These are phyloP conservation scores for Ulvella scutata DNA, from an alignment of 139 green algal species.

Conservation along the genomic window DNA sequence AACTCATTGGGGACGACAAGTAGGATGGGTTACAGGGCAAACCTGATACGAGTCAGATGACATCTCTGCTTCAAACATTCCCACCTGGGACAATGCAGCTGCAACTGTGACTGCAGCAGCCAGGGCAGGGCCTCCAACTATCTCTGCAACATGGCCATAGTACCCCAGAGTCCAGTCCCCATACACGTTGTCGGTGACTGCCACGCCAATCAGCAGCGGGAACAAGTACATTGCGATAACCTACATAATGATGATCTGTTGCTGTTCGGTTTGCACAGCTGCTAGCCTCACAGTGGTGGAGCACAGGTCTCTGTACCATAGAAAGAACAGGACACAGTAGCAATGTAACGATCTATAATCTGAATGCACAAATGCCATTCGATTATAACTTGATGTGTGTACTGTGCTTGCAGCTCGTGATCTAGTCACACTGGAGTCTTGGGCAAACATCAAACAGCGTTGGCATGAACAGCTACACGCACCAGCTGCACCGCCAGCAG, in stretches of 20 bases:
- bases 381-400: too few species aligned
- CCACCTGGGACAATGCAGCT: constrained; percentile 75
- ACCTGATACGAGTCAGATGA: constrained; percentile 80
- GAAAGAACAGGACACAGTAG: too few species aligned
- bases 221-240: constrained; percentile 55
- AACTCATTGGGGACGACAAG: too few species aligned
- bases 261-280: too few species aligned
- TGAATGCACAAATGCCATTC: too few species aligned
- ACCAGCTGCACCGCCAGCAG: constrained; percentile 47
- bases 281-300: constrained; percentile 55
- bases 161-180: constrained; percentile 70
- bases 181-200: constrained; percentile 1
- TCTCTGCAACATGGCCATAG: constrained; percentile 53
- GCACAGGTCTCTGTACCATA: constrained; percentile 52
- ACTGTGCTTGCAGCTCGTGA: too few species aligned
- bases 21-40: constrained; percentile 9
- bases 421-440: neutral
- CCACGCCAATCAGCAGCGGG: constrained; percentile 27
- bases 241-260: too few species aligned
- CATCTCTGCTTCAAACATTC: constrained; percentile 95
- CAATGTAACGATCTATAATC: too few species aligned
- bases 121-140: constrained; percentile 75
- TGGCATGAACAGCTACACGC: neutral
- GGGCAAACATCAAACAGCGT: neutral
- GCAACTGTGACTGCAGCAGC: constrained; percentile 67